These are phyloP conservation scores for Picochlorum costavermella DNA, from an alignment of 139 green algal species.

Conservation along the genomic window DNA sequence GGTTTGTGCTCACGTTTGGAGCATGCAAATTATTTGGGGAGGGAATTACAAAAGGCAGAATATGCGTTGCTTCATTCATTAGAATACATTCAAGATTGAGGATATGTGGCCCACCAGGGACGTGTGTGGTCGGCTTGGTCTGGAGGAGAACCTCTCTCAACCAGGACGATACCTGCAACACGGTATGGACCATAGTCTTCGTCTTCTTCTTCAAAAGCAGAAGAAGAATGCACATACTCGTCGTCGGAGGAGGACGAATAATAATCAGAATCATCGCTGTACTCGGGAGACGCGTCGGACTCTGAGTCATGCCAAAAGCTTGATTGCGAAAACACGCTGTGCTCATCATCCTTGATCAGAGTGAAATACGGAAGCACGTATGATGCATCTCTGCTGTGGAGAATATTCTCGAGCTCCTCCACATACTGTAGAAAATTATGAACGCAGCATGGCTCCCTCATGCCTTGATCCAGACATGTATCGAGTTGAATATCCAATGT, in stretches of 20 bases:
- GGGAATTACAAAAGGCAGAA: constrained; percentile 55
- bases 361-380: no score
- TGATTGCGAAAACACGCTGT: neutral
- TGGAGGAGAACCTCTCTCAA: no score
- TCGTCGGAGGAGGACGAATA: neutral
- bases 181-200: no score
- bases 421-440: no score
- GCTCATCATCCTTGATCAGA: neutral
- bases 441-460: no score
- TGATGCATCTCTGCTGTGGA: no score
- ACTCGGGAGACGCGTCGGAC: neutral
- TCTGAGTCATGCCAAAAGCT: neutral
- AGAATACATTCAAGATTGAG: constrained; percentile 53
- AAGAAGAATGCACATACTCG: neutral
- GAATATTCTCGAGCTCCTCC: no score
- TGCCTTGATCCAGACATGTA: no score
- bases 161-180: no score
- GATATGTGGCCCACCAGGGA: neutral
- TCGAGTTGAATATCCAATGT: no score
- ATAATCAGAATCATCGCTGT: neutral
- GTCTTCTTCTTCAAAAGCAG: no score
- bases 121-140: no score
- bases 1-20: constrained; percentile 34
- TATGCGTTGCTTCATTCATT: constrained; percentile 24
- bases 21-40: constrained; percentile 56